Conservation (phyloP, 495 filamentous ascomycete species). For the Hypoxylon perforatum region DNA sequence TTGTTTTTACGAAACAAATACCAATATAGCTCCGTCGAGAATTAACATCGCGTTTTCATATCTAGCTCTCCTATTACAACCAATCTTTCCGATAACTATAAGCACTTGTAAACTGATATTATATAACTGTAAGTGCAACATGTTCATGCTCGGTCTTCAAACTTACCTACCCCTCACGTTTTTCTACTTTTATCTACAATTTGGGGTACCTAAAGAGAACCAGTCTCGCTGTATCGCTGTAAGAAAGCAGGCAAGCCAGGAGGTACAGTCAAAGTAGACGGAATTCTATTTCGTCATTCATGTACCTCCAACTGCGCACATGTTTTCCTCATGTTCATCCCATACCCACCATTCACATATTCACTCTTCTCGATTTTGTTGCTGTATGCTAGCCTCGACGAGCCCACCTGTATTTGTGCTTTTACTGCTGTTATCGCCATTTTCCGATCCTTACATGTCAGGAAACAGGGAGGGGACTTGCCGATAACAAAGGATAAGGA, state of each 20-base stretch:
- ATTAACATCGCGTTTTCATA: too few relatives aligned
- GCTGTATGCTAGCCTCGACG: background rate
- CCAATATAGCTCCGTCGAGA: too few relatives aligned
- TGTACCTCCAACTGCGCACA: background rate
- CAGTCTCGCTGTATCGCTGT: background rate
- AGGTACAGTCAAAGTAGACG: conserved; percentile 7
- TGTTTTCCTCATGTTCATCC: background rate
- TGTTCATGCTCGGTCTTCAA: background rate
- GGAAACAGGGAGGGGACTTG: conserved; percentile 1
- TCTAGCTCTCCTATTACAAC: too few relatives aligned
- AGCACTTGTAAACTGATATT: background rate
- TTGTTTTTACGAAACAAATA: too few relatives aligned
- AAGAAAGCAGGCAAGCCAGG: background rate
- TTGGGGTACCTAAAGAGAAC: too few relatives aligned
- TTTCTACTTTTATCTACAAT: background rate
- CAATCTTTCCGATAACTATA: too few relatives aligned
- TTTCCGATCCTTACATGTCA: too few relatives aligned
- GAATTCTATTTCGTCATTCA: conserved; percentile 25
- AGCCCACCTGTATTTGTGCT: too few relatives aligned
- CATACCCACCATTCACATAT: conserved; percentile 9
- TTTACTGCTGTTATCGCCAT: too few relatives aligned
- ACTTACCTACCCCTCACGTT: conserved; percentile 22
- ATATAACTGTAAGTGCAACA: conserved; percentile 9
- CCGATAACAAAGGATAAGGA: background rate
- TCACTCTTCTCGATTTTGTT: conserved; percentile 4